phyloP scores from a whole-genome alignment of 306 rosid genomes.

The Malus sieversii region DNA sequence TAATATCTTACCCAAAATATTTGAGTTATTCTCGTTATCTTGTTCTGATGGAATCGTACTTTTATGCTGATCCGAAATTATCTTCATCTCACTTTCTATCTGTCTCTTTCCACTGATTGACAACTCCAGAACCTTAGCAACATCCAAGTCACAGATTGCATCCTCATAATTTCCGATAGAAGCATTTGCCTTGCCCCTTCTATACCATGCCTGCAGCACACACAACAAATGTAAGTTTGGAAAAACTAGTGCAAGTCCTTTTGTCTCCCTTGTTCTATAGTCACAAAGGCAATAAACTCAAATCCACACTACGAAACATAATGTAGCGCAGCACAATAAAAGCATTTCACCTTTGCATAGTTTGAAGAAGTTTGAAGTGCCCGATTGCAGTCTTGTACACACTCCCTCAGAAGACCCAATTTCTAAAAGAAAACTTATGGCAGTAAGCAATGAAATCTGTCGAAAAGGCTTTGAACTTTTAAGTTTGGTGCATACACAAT shows the following conservation, averaged over 20 bases:
- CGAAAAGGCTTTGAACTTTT: background rate
- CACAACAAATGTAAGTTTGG: background rate
- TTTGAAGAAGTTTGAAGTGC: constrained; percentile 65
- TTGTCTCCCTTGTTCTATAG: background rate
- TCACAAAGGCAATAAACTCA: background rate
- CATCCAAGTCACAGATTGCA: background rate
- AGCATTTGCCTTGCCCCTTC: background rate
- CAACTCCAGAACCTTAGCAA: constrained; percentile 46
- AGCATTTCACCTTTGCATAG: constrained; percentile 62
- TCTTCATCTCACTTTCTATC: constrained; percentile 59
- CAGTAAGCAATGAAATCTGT: background rate
- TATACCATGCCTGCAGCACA: background rate
- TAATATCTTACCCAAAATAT: constrained; percentile 44
- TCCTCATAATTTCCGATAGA: background rate
- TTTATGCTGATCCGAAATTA: constrained; percentile 30
- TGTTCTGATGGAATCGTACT: constrained; percentile 24
- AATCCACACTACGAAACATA: background rate
- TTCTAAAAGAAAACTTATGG: constrained; percentile 33
- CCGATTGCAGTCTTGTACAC: constrained; percentile 62
- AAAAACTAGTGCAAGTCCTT: background rate
- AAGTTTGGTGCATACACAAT: background rate
- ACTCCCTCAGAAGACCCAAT: constrained; percentile 58
- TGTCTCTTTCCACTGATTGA: constrained; percentile 55
- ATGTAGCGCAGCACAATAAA: background rate
- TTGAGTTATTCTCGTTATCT: constrained; percentile 26